These are phyloP conservation scores for Metrosideros polymorpha DNA, from an alignment of 441 rosid species.

Conservation along the genomic window DNA sequence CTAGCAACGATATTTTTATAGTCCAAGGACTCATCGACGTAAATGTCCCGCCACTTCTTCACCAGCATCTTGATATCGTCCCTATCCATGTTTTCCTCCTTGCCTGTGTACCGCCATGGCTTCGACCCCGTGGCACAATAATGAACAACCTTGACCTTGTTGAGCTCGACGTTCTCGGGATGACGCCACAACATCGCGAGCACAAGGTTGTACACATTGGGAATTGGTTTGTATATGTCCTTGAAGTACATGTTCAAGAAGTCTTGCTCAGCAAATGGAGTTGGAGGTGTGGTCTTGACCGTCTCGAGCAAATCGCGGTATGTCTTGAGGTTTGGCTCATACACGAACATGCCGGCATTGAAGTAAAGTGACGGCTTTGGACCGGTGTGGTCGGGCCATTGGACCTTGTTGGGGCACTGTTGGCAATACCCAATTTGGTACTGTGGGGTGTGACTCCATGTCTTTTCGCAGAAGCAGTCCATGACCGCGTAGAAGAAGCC, in stretches of 20 bases:
- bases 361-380: neutral
- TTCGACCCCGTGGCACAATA: conserved; percentile 1
- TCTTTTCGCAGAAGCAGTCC: conserved; percentile 3
- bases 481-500: conserved; percentile 2
- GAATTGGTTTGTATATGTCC: neutral
- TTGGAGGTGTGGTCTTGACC: neutral
- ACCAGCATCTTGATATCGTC: conserved; percentile 6
- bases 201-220: conserved; percentile 1
- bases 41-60: conserved; percentile 2
- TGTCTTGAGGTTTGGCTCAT: neutral
- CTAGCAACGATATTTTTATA: neutral
- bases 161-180: neutral
- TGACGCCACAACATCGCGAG: conserved; percentile 5
- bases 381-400: neutral
- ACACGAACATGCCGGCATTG: neutral
- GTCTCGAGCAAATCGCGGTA: neutral
- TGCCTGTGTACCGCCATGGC: conserved; percentile 1
- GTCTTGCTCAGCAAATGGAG: conserved; percentile 1
- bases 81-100: conserved; percentile 3
- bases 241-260: conserved; percentile 2
- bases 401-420: neutral
- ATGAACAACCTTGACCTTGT: neutral
- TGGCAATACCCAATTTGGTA: conserved; percentile 3
- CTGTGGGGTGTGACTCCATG: neutral
- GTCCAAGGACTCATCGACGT: neutral